A percentile compares a stretch with the other conserved stretches of the same genome.
phyloP scores from a whole-genome alignment of 495 filamentous ascomycete species.

The Aspergillus hancockii region DNA sequence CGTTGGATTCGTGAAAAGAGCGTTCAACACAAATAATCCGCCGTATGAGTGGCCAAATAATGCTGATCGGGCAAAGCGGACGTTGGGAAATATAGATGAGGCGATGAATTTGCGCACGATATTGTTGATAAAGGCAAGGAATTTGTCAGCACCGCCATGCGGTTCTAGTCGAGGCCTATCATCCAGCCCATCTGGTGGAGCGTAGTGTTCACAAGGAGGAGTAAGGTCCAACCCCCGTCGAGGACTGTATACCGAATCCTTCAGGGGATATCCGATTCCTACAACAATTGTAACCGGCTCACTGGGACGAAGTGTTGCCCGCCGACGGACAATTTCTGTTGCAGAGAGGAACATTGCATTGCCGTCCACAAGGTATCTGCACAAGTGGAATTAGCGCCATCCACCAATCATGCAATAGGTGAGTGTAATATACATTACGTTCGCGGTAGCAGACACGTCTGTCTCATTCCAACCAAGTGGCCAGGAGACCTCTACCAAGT shows the following conservation, averaged over 20 bases:
- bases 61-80: conserved; percentile 16
- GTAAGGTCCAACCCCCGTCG: conserved; percentile 24
- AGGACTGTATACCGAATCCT: conserved; percentile 18
- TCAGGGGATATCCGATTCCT: conserved; percentile 27
- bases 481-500: conserved; percentile 26
- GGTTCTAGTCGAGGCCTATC: conserved; percentile 9
- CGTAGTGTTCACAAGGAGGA: conserved; percentile 22
- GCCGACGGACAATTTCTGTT: conserved; percentile 23
- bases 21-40: conserved; percentile 23
- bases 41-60: conserved; percentile 29
- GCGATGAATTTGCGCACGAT: conserved; percentile 16
- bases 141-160: conserved; percentile 23
- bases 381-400: not conserved
- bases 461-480: conserved; percentile 19
- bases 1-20: conserved; percentile 18
- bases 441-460: conserved; percentile 8
- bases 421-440: conserved; percentile 18
- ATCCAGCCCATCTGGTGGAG: conserved; percentile 15
- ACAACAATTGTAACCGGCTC: conserved; percentile 19
- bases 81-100: conserved; percentile 16
- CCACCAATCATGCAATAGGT: not conserved
- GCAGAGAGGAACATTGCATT: conserved; percentile 27
- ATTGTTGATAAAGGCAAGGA: conserved; percentile 21
- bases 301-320: conserved; percentile 1
- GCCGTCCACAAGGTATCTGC: conserved; percentile 26